These are phyloP conservation scores for Epicoccum sorghinum DNA, from an alignment of 2,329 filamentous ascomycete species.

Conservation along the genomic window DNA sequence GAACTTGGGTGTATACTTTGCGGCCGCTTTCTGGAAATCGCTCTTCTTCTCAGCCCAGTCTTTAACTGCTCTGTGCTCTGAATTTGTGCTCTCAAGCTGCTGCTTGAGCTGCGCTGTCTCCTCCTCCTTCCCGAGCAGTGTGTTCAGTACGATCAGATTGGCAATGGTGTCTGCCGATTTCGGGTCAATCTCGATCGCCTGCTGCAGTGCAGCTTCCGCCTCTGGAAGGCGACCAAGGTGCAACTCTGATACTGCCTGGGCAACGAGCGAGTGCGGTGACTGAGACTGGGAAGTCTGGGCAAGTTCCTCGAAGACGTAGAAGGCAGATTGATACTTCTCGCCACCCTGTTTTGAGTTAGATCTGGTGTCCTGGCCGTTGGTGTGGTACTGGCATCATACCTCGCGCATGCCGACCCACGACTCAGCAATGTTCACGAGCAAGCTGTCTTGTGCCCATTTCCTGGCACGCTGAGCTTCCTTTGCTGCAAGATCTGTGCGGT, in stretches of 20 bases:
- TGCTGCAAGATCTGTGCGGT: constrained; percentile 85
- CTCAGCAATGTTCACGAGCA: constrained; percentile 92
- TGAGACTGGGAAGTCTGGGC: constrained; percentile 84
- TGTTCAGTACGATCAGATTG: constrained; percentile 80
- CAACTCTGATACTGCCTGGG: constrained; percentile 88
- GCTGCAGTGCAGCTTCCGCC: constrained; percentile 82
- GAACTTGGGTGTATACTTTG: constrained; percentile 87
- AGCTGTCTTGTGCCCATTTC: constrained; percentile 92
- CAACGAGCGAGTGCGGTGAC: constrained; percentile 75
- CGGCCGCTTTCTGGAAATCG: constrained; percentile 84
- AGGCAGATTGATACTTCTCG: constrained; percentile 94
- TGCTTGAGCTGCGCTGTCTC: constrained; percentile 64
- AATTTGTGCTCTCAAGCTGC: constrained; percentile 62
- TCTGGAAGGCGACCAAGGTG: constrained; percentile 89
- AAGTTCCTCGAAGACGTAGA: constrained; percentile 97
- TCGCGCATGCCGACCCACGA: constrained; percentile 91
- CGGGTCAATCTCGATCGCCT: constrained; percentile 77
- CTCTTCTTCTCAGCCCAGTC: constrained; percentile 85
- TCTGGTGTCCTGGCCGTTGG: constrained; percentile 9
- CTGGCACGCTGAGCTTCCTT: constrained; percentile 88
- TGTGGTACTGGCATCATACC: constrained; percentile 59
- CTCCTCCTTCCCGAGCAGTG: constrained; percentile 70
- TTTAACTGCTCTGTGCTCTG: constrained; percentile 71
- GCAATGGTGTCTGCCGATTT: constrained; percentile 76
- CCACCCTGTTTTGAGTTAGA: constrained; percentile 68